These are phyloP conservation scores for Cryptococcus hybrid DNA, from an alignment of 1,284 basidiomycete species.

Conservation along the genomic window DNA sequence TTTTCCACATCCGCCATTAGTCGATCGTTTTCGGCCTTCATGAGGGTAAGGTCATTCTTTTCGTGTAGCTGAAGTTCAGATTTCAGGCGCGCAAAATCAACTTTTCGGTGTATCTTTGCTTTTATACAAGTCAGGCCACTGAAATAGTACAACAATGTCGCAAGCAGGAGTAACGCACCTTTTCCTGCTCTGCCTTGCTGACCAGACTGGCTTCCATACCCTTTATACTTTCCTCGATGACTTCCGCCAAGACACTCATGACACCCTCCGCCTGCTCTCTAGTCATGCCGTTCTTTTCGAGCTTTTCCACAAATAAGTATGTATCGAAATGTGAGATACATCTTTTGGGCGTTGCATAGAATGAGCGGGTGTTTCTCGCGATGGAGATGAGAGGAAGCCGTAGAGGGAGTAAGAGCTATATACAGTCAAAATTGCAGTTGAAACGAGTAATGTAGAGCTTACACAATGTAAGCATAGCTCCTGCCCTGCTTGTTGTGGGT, in stretches of 20 bases:
- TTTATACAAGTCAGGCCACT: not conserved
- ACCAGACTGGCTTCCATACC: conserved; percentile 95
- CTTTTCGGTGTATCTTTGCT: conserved; percentile 94
- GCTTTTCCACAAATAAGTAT: conserved; percentile 83
- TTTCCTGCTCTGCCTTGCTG: conserved; percentile 89
- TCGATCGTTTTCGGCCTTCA: conserved; percentile 94
- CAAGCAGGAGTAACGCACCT: conserved; percentile 57
- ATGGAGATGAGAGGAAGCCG: conserved; percentile 5
- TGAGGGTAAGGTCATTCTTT: conserved; percentile 94
- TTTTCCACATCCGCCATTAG: conserved; percentile 90
- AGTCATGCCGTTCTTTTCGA: conserved; percentile 83
- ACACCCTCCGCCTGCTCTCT: conserved; percentile 89
- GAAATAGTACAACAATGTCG: not conserved
- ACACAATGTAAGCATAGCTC: conserved; percentile 29
- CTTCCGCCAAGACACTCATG: conserved; percentile 90
- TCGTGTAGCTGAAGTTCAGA: conserved; percentile 95
- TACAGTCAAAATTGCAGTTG: not conserved
- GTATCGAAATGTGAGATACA: conserved; percentile 74
- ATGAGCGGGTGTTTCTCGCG: conserved; percentile 5
- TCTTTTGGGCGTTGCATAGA: conserved; percentile 3
- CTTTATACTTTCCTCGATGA: conserved; percentile 89
- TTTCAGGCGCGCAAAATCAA: conserved; percentile 96
- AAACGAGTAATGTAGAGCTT: conserved; percentile 1
- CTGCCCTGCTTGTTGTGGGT: conserved; percentile 32
- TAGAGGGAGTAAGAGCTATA: conserved; percentile 4